phyloP scores from a whole-genome alignment of 2,329 filamentous ascomycete genomes.

The Anthostomella pinea region DNA sequence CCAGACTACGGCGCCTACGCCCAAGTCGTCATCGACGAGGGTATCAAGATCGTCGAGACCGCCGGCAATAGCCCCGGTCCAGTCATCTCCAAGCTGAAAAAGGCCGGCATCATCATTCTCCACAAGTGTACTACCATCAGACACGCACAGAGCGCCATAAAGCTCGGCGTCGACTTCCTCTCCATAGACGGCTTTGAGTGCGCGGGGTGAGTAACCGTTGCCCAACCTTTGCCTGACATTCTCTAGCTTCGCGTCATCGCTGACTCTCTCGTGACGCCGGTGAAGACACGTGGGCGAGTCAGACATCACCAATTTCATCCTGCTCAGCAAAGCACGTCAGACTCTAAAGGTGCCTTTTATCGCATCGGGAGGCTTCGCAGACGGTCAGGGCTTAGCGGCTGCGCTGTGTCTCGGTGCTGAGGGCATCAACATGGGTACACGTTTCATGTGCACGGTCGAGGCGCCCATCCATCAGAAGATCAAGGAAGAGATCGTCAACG shows the following conservation, averaged over 20 bases:
- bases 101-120: conserved; percentile 72
- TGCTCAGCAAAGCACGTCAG: conserved; percentile 82
- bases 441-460: conserved; percentile 96
- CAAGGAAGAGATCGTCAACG: conserved; percentile 87
- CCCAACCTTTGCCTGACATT: neutral
- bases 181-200: conserved; percentile 98
- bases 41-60: conserved; percentile 86
- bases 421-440: conserved; percentile 97
- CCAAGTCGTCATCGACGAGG: conserved; percentile 89
- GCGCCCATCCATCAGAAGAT: conserved; percentile 90
- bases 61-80: conserved; percentile 86
- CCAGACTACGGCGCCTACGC: conserved; percentile 93
- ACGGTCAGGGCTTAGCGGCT: conserved; percentile 88
- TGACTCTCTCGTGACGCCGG: neutral
- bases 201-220: conserved; percentile 55
- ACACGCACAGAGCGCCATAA: conserved; percentile 86
- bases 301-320: conserved; percentile 86
- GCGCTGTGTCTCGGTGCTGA: conserved; percentile 86
- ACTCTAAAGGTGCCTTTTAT: conserved; percentile 86
- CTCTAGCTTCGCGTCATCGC: neutral
- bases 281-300: conserved; percentile 72
- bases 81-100: conserved; percentile 85
- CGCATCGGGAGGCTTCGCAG: conserved; percentile 91
- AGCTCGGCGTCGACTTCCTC: conserved; percentile 93
- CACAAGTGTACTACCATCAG: conserved; percentile 98